Base-by-base conservation (phyloP, 129 eudicot genomes). In the Tagetes patula region DNA sequence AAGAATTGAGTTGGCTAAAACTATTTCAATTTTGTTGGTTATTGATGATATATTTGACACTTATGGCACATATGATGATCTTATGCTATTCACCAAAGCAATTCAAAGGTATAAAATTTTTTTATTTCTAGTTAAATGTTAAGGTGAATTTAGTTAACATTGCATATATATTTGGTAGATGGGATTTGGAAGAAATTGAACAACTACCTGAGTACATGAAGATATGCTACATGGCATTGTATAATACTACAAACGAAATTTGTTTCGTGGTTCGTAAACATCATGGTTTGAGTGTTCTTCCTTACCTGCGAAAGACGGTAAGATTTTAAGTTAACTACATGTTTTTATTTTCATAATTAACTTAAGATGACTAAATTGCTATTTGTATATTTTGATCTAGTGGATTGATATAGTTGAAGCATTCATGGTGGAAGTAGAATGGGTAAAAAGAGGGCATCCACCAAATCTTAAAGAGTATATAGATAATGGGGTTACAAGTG, bases 121-220 rank as follows among this genome's bases (percentile, higher is more conserved):
- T 7, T 52, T 53, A 4, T 33, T 42, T 0, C 37, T 10, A 34
- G 1, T 9, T n/a, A 34, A 2, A 47, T 46, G 9, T 43, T 32
- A 20, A 20, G 27, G 27, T 20, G 27, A 20, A 20, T 20, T 20
- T 20, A 20, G 27, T 20, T 20, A 20, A 20, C 27, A 20, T 20
- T 20, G 27, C 0, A 20, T 20, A 20, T 20, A 20, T 20, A 3
- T 46, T 14, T 74, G 33, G 1, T 73, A 82, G 92, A 79, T 87
- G 92, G 92, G 87, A 84, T 64, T 53, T 87, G 56, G 71, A 77
- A 34, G 81, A 80, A 59, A 79, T 79, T 7, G 83, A 82, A 53
- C 72, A 73, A 34, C 85, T 84, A 13, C 92, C 92, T 0, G 85
- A 84, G 30, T 87, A 84, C 80, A 87, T 87, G 92, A 84, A 77